Evolutionary conservation across 192 early-diverging fungal genomes (phyloP), one percentile per base, ranked within the genome.

Genomic region (Umbelopsis vinacea): DNA sequence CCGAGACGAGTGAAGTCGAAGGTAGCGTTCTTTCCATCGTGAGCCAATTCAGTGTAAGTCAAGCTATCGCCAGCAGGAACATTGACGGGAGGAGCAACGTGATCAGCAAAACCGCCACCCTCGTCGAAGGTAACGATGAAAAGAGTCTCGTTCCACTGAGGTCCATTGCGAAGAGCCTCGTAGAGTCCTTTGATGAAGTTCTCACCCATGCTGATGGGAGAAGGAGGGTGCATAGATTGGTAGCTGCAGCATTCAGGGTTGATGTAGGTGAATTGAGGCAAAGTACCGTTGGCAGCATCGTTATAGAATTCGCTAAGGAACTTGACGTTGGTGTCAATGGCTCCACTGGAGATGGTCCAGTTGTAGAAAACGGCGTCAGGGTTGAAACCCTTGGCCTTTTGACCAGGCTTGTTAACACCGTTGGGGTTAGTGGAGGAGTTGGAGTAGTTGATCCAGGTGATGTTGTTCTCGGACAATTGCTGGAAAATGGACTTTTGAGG

Each of bases 81-180:
- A 75, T 74, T 77, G 14, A 26, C 63, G 53, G 85, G 85, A 40
- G 85, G 81, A 7, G 78, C 52, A 43, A 85, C 85, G 67, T 85
- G 83, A 71, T 87, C 85, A 15, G 33, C 74, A 26, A 75, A 81
- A 69, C 77, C 79, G 50, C 83, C 86, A 68, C 86, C 79, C 55
- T 86, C 86, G 68, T 87, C 86, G 60, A 77, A 85, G 45, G 82
- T 87, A 33, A 87, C 47, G 26, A 87, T 53, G 47, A 85, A 78
- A 11, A 80, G 68, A 14, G 82, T 82, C 12, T 71, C 21, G 21
- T 85, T 74, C 86, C 86, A 87, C 46, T 85, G 82, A 8, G 82
- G 81, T 10, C 78, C 80, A 45, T 24, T 67, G 26, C 82, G 77
- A 19, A 87, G 67, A 53, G 80, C 69, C 69, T 87, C 86, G 60